Base-by-base conservation (phyloP, 2,329 filamentous ascomycete species). In the Verticillium tricorpus region DNA sequence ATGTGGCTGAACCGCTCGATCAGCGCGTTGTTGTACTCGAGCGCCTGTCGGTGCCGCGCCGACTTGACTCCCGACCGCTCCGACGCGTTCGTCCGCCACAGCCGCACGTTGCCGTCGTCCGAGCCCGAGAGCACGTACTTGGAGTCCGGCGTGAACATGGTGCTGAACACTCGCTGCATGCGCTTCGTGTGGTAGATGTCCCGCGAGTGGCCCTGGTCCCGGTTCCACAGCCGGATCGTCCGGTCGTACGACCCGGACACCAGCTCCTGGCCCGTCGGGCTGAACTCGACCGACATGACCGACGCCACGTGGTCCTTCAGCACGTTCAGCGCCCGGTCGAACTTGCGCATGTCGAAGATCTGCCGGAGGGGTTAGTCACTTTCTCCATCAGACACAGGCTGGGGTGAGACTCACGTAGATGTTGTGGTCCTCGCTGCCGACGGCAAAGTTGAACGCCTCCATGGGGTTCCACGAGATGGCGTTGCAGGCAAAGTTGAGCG, bases 121-220 rank as follows among this genome's bases (percentile, higher is more conserved):
- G 90, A 95, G 54, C 94, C 95, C 5, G 90, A 93, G 56, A 99
- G 84, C 25, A 99, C 78, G 73, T 96, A 99, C 69, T 91, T 91
- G 67, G 90, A 89, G 74, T 99, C 95, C 6, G 93, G 91, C 0
- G 93, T 95, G 83, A 91, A 98, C 64, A 85, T 86, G 57, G 88
- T 88, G 11, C 89, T 89, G 79, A 96, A 96, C 61, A 97, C 93
- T 68, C 94, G 86, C 80, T 98, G 94, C 94, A 97, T 97, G 66
- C 95, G 88, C 78, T 97, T 96, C 19, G 95, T 98, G 80, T 98
- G 93, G 77, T 98, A 99, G 57, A 97, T 88, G 72, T 99, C 95
- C 68, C 93, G 85, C 15, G 91, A 93, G 76, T 95, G 92, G 28
- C 94, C 94, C 64, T 89, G 81, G 66, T 89, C 85, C 61, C 91